Evolutionary conservation across 2,329 filamentous ascomycete species (phyloP).

Genomic region (Ophiostoma fasciatum): DNA sequence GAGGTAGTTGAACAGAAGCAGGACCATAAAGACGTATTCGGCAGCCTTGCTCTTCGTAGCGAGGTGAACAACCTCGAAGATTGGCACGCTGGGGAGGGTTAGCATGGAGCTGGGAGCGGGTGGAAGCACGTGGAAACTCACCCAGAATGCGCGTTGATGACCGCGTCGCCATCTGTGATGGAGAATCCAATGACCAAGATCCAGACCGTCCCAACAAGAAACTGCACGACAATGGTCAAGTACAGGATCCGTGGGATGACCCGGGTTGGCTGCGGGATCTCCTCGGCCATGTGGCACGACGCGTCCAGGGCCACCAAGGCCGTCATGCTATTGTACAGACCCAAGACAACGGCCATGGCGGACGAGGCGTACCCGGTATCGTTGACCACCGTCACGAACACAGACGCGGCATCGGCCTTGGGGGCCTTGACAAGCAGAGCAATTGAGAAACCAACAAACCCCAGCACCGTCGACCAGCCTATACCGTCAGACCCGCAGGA

Average conservation of each 20-base stretch:
- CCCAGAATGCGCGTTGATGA: neutral
- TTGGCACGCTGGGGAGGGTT: neutral
- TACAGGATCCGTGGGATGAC: conserved; percentile 17
- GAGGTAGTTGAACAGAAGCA: neutral
- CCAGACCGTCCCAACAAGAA: neutral
- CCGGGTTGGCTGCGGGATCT: conserved; percentile 24
- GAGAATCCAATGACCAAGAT: neutral
- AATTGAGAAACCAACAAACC: neutral
- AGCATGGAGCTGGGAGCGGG: neutral
- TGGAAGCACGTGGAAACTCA: neutral
- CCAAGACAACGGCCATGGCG: conserved; percentile 33
- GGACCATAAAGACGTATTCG: neutral
- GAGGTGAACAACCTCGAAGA: neutral
- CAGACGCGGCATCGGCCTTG: conserved; percentile 23
- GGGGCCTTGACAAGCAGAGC: neutral
- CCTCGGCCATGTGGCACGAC: conserved; percentile 33
- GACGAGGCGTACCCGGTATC: conserved; percentile 35
- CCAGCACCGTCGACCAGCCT: neutral
- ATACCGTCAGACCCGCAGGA: neutral
- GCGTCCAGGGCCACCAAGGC: conserved; percentile 32
- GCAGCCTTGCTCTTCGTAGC: neutral
- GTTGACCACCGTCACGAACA: conserved; percentile 37
- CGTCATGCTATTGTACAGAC: conserved; percentile 32
- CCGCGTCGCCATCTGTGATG: neutral
- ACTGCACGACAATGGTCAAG: neutral